Conservation (phyloP, 148 eudicot species). For the Amaranthus palmeri region DNA sequence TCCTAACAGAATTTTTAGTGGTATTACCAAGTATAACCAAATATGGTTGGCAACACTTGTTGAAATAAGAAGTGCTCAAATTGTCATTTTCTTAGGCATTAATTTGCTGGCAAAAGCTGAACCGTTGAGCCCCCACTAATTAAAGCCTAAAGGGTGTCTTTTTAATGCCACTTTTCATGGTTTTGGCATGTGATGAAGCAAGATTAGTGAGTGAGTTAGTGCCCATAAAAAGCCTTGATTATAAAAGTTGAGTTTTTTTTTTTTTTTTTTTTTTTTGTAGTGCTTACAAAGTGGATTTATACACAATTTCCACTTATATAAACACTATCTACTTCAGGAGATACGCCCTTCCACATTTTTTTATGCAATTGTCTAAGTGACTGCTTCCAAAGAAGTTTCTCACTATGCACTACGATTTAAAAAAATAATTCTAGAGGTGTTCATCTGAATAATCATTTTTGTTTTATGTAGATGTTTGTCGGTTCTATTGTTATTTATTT, state of each 20-base stretch:
- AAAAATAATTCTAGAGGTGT: neutral
- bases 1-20: too few relatives aligned
- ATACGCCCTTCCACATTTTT: slow-evolving; percentile 12
- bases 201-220: neutral
- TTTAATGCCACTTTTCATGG: neutral
- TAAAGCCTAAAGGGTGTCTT: neutral
- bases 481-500: too few relatives aligned
- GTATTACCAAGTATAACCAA: neutral
- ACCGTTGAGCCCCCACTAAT: slow-evolving; percentile 10
- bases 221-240: slow-evolving; percentile 11
- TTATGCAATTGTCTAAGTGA: neutral
- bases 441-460: too few relatives aligned
- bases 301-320: slow-evolving; percentile 24
- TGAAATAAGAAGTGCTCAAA: neutral
- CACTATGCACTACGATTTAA: neutral
- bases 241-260: neutral
- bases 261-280: neutral
- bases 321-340: slow-evolving; percentile 5
- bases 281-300: slow-evolving; percentile 16
- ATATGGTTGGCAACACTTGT: neutral
- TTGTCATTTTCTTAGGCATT: slow-evolving; percentile 10
- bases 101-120: slow-evolving; percentile 24
- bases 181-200: neutral
- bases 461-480: too few relatives aligned
- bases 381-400: neutral